Evolutionary conservation across 2,329 filamentous ascomycete species (phyloP), one percentile per base, ranked within the genome.

Genomic region (Plectosphaerella plurivora): DNA sequence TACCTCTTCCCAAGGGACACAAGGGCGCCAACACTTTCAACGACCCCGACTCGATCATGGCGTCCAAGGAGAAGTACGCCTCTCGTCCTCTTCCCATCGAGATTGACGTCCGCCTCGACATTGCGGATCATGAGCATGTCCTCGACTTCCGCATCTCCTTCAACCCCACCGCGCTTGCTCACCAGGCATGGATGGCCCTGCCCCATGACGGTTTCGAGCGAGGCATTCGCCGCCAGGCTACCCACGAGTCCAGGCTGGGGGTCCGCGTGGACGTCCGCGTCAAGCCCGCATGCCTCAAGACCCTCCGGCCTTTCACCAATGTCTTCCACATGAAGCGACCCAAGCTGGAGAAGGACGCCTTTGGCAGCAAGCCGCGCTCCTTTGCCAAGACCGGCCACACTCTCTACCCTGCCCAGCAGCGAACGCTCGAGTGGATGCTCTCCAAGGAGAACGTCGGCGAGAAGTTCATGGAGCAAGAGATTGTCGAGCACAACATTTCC

Each of bases 391-490:
- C 51, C 2, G 51, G 49, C 15, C 52, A 53, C 12, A 7, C 15
- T 2, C 55, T 66, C 12, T 55, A 61, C 5, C 36, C 46, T 1
- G 61, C 63, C 25, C 63, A 66, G 28, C 9, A 49, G 14, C 25
- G 47, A 3, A 58, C 62, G 2, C 48, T 65, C 5, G 16, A 47
- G 10, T 66, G 63, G 63, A 65, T 65, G 63, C 36, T 62, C 9
- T 9, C 44, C 4, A 53, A 65, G 45, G 41, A 63, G 3, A 56
- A 59, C 0, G 53, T 60, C 1, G 39, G 50, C 4, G 11, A 50
- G 1, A n/a, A 12, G 5, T 74, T 73, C 51, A 50, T 45, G 1
- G 71, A 76, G 53, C 54, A 50, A 14, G 73, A 75, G 50, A 55
- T 65, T 1, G 73, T 73, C 18, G 73, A 76, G 56, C 63, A 65